phyloP scores from a whole-genome alignment of 2,329 filamentous ascomycete genomes.

The Curvularia lunata region DNA sequence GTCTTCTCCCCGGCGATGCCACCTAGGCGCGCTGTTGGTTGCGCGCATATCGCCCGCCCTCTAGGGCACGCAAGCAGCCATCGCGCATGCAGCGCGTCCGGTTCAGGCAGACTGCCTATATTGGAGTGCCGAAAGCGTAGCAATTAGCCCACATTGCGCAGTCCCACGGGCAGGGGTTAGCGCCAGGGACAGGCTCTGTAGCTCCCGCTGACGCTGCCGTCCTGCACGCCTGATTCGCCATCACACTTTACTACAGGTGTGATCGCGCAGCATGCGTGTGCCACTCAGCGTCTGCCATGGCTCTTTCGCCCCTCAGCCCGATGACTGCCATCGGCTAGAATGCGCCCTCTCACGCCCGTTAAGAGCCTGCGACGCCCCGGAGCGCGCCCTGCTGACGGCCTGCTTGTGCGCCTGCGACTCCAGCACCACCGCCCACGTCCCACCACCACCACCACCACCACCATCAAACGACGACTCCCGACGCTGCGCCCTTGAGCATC shows the following conservation, averaged over 20 bases:
- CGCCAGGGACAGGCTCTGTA: conserved; percentile 26
- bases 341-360: conserved; percentile 28
- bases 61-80: not conserved
- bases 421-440: conserved; percentile 20
- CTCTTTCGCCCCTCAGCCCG: conserved; percentile 31
- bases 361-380: conserved; percentile 34
- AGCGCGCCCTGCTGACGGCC: conserved; percentile 9
- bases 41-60: not conserved
- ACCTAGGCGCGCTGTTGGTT: not conserved
- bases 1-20: not conserved
- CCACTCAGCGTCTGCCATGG: conserved; percentile 43
- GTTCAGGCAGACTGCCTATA: conserved; percentile 14
- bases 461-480: too few species aligned
- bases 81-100: conserved; percentile 13
- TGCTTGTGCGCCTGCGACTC: conserved; percentile 10
- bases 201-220: conserved; percentile 18
- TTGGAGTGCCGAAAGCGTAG: conserved; percentile 23
- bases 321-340: conserved; percentile 24
- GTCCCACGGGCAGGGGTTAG: conserved; percentile 16
- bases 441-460: conserved; percentile 9
- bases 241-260: conserved; percentile 34
- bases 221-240: conserved; percentile 31
- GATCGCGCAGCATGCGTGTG: conserved; percentile 38
- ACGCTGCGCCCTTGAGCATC: conserved; percentile 4
- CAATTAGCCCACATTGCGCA: conserved; percentile 23